A percentile compares a stretch with the other conserved stretches of the same genome.
Conservation (phyloP, 805 yeast species). For the Ascoidea rubescens region DNA sequence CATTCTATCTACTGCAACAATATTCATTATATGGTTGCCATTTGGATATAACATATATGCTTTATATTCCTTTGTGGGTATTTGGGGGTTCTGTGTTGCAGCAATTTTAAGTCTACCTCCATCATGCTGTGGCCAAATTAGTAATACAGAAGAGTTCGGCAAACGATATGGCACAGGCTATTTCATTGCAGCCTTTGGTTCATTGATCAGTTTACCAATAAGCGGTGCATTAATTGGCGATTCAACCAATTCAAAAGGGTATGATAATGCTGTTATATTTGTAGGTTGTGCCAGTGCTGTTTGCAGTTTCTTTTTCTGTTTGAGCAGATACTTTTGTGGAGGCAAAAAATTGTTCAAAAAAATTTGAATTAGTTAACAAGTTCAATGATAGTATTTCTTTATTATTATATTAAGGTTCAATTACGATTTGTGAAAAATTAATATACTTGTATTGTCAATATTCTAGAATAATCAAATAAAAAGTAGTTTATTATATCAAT, state of each 20-base stretch:
- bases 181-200: conserved; percentile 40
- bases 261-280: background rate
- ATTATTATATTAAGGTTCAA: background rate
- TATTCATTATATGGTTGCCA: conserved; percentile 30
- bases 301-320: background rate
- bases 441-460: too few relatives aligned
- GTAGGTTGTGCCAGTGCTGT: background rate
- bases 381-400: background rate
- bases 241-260: background rate
- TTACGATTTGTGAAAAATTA: too few relatives aligned
- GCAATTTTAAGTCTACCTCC: conserved; percentile 42
- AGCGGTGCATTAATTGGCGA: background rate
- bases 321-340: background rate
- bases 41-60: conserved; percentile 21
- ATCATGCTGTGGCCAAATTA: conserved; percentile 44
- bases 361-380: too few relatives aligned
- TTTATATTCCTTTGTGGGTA: conserved; percentile 28
- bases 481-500: too few relatives aligned
- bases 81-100: conserved; percentile 41
- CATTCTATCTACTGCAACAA: conserved; percentile 28
- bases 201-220: background rate
- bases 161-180: conserved; percentile 44
- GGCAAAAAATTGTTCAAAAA: background rate
- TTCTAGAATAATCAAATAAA: too few relatives aligned
- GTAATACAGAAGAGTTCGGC: conserved; percentile 38